A percentile compares a stretch with the other conserved stretches of the same genome.
phyloP scores from a whole-genome alignment of 768 basidiomycete genomes.

The Psilocybe cyanescens region DNA sequence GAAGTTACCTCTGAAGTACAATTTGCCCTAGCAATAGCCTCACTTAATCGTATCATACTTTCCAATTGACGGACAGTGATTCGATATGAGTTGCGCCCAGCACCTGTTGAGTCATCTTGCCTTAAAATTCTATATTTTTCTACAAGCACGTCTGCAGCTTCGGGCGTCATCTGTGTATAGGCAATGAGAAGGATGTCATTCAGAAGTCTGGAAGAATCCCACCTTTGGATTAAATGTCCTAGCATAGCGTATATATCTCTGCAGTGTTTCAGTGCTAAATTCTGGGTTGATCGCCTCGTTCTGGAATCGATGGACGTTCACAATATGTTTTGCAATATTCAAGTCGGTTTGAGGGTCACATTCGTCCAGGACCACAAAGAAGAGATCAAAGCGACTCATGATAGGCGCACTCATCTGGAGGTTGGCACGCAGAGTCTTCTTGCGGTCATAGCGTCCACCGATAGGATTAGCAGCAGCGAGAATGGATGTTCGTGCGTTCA shows the following conservation, averaged over 20 bases:
- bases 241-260: slow-evolving; percentile 96
- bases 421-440: slow-evolving; percentile 89
- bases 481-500: slow-evolving; percentile 97
- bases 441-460: slow-evolving; percentile 96
- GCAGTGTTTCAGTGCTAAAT: slow-evolving; percentile 95
- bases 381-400: slow-evolving; percentile 98
- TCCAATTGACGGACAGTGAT: slow-evolving; percentile 98
- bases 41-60: slow-evolving; percentile 96
- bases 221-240: slow-evolving; percentile 98
- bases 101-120: slow-evolving; percentile 90
- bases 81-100: slow-evolving; percentile 90
- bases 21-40: slow-evolving; percentile 97
- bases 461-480: slow-evolving; percentile 97
- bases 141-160: slow-evolving; percentile 90
- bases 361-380: slow-evolving; percentile 98
- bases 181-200: slow-evolving; percentile 5
- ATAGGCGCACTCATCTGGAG: slow-evolving; percentile 98
- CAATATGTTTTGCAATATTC: slow-evolving; percentile 95
- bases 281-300: slow-evolving; percentile 95
- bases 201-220: slow-evolving; percentile 18
- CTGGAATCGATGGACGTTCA: slow-evolving; percentile 95
- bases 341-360: slow-evolving; percentile 92
- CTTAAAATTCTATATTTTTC: slow-evolving; percentile 93
- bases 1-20: slow-evolving; percentile 84
- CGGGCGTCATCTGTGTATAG: slow-evolving; percentile 76